Conservation (phyloP, 2,329 filamentous ascomycete species). For the Aspergillus brasiliensis region DNA sequence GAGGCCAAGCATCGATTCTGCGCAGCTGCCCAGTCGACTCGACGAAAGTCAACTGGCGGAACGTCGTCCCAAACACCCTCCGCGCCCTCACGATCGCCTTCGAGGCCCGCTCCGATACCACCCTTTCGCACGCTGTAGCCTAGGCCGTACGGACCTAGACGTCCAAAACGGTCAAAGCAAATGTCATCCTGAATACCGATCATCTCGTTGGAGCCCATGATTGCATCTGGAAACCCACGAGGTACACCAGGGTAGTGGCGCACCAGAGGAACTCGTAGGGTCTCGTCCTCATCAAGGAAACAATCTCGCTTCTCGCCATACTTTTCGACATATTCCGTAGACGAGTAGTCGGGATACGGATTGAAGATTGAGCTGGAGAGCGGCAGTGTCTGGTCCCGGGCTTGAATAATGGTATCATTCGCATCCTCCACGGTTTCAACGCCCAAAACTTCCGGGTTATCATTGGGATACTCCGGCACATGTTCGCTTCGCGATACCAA, state of each 20-base stretch:
- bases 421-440: conserved; percentile 41
- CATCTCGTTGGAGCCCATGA: conserved; percentile 83
- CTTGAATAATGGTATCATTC: conserved; percentile 27
- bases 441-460: conserved; percentile 59
- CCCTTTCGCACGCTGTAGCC: conserved; percentile 80
- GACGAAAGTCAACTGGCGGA: conserved; percentile 74
- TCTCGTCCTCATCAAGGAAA: conserved; percentile 71
- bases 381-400: conserved; percentile 34
- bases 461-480: conserved; percentile 76
- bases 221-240: conserved; percentile 78
- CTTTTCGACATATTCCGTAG: conserved; percentile 57
- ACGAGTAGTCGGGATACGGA: conserved; percentile 68
- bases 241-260: conserved; percentile 77
- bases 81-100: conserved; percentile 79
- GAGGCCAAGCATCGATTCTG: conserved; percentile 72
- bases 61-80: conserved; percentile 74
- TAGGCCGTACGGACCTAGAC: conserved; percentile 84
- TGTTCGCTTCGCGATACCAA: conserved; percentile 68
- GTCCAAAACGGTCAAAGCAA: conserved; percentile 90
- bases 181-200: conserved; percentile 79
- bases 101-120: conserved; percentile 80
- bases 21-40: conserved; percentile 75
- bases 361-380: conserved; percentile 60
- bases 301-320: conserved; percentile 70
- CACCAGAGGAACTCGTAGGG: conserved; percentile 66